A percentile compares a stretch with the other conserved stretches of the same genome.
These are phyloP conservation scores for Ophiostoma quercus DNA, from an alignment of 2,329 filamentous ascomycete genomes.

Conservation along the genomic window DNA sequence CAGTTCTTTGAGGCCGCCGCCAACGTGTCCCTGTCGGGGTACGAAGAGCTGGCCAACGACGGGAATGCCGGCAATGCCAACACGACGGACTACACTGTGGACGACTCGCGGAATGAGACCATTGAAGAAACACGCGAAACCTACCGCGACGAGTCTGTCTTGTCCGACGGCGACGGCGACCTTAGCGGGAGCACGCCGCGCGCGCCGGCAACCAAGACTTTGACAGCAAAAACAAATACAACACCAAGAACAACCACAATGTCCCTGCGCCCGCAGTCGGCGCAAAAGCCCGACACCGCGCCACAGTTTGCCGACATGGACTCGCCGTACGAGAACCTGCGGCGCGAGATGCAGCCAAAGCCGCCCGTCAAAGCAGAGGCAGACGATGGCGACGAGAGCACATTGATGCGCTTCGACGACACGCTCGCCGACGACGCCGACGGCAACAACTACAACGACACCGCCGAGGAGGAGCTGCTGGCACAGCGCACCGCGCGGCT, in stretches of 20 bases:
- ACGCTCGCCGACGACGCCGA: slow-evolving; percentile 33
- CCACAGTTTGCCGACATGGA: slow-evolving; percentile 60
- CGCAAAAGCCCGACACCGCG: neutral
- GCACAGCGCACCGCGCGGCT: slow-evolving; percentile 52
- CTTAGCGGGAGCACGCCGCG: slow-evolving; percentile 65
- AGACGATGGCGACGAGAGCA: slow-evolving; percentile 33
- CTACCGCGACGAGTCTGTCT: slow-evolving; percentile 56
- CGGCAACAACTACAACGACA: slow-evolving; percentile 31
- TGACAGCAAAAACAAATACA: no score
- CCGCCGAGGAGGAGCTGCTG: slow-evolving; percentile 42
- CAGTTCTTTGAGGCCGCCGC: slow-evolving; percentile 99
- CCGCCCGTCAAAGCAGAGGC: neutral
- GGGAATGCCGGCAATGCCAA: slow-evolving; percentile 41
- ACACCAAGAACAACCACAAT: slow-evolving; percentile 33
- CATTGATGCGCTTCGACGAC: slow-evolving; percentile 34
- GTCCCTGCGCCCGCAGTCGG: neutral
- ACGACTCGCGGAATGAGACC: neutral
- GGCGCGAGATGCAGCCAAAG: slow-evolving; percentile 51
- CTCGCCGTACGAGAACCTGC: slow-evolving; percentile 71
- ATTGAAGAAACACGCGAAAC: neutral
- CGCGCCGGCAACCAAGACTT: slow-evolving; percentile 37
- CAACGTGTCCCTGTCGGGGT: slow-evolving; percentile 92
- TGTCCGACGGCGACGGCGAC: slow-evolving; percentile 56
- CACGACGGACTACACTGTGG: slow-evolving; percentile 37
- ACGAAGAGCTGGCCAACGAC: slow-evolving; percentile 72